Evolutionary conservation across 169 alveolate genomes (phyloP).

Genomic region (Blepharisma undulans): DNA sequence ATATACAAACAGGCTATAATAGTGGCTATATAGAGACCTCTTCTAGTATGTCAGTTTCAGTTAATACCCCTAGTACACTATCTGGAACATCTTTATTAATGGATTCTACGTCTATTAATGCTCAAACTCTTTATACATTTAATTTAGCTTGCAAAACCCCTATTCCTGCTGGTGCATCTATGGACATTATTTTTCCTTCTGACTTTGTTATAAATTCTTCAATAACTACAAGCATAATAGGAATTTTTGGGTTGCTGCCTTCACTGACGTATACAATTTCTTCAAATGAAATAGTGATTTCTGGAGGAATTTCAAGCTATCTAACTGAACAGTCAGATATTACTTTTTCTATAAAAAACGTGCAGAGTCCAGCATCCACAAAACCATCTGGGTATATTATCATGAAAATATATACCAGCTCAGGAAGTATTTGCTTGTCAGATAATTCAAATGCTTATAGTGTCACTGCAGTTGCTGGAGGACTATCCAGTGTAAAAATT

Average conservation of each 20-base stretch:
- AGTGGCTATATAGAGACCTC: background rate
- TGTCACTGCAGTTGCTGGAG: constrained; percentile 16
- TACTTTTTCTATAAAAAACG: background rate
- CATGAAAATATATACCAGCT: background rate
- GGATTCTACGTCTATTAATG: background rate
- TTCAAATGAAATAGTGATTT: background rate
- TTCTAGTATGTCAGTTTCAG: background rate
- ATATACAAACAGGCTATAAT: background rate
- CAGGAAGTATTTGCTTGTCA: background rate
- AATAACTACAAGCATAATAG: background rate
- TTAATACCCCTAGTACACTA: background rate
- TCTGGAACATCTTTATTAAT: background rate
- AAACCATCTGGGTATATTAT: constrained; percentile 19
- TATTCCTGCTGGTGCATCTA: background rate
- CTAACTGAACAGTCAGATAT: background rate
- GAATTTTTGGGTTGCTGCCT: background rate
- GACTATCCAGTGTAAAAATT: background rate
- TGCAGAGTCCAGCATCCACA: constrained; percentile 20
- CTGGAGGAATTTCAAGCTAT: background rate
- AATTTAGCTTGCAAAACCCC: background rate
- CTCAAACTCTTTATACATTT: background rate
- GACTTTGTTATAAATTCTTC: background rate
- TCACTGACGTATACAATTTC: background rate
- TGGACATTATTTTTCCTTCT: constrained; percentile 12
- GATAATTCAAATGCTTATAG: constrained; percentile 7